Percentiles rank a stretch among this genome's conserved stretches.
Evolutionary conservation across 176 grass and related monocot genomes (phyloP).

Genomic region (Tuctoria greenei): DNA sequence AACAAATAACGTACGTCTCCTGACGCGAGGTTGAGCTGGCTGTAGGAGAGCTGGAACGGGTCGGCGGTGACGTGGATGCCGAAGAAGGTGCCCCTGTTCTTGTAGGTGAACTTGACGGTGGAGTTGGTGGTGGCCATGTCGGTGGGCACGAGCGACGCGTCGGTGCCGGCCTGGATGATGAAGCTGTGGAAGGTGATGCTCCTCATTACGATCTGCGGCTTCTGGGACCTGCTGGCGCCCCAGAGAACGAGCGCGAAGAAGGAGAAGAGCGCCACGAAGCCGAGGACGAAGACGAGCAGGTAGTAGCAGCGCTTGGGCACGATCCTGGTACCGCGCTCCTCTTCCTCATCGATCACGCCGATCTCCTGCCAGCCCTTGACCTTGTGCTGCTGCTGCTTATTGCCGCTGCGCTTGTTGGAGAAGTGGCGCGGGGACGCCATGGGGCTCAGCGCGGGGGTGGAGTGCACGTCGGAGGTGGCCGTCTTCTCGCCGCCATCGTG

Average conservation of each 20-base stretch:
- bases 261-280: slow-evolving; percentile 73
- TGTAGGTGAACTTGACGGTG: slow-evolving; percentile 78
- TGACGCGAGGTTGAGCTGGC: slow-evolving; percentile 63
- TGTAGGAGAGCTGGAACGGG: slow-evolving; percentile 58
- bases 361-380: slow-evolving; percentile 92
- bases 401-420: slow-evolving; percentile 8
- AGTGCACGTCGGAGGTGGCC: slow-evolving; percentile 70
- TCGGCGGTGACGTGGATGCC: slow-evolving; percentile 73
- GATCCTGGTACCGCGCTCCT: slow-evolving; percentile 41
- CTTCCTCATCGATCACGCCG: slow-evolving; percentile 78
- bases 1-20: no score
- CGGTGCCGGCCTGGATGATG: slow-evolving; percentile 94
- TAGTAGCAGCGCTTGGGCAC: slow-evolving; percentile 62
- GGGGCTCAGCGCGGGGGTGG: slow-evolving; percentile 68
- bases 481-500: slow-evolving; percentile 94
- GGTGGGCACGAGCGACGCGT: slow-evolving; percentile 92
- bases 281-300: slow-evolving; percentile 54
- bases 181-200: slow-evolving; percentile 79
- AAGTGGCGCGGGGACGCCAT: slow-evolving; percentile 72
- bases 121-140: slow-evolving; percentile 94
- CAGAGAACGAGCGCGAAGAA: slow-evolving; percentile 94
- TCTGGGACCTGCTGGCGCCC: slow-evolving; percentile 85
- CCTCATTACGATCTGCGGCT: slow-evolving; percentile 68
- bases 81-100: slow-evolving; percentile 91
- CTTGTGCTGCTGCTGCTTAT: no score